phyloP scores from a whole-genome alignment of 2,329 filamentous ascomycete species.

The Sporothrix pallida region DNA sequence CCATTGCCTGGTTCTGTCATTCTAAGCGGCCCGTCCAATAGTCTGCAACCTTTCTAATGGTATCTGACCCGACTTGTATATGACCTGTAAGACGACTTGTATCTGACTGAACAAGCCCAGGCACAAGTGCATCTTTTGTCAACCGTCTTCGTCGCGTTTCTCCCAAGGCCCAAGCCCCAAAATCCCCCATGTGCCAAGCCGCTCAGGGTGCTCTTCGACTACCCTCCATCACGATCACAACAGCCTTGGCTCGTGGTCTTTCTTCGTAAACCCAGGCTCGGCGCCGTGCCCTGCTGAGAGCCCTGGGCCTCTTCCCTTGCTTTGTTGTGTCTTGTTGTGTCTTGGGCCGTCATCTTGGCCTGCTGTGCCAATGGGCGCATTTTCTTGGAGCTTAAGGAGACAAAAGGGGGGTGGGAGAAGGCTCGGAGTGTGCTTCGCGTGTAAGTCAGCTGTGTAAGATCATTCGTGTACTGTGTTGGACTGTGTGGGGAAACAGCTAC shows the following conservation, averaged over 20 bases:
- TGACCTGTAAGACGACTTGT: no score
- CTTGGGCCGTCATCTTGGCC: conserved; percentile 22
- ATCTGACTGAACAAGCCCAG: no score
- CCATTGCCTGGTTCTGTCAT: no score
- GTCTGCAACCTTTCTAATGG: neutral
- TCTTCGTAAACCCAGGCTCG: neutral
- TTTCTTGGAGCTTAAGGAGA: no score
- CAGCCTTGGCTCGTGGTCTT: neutral
- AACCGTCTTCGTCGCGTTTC: neutral
- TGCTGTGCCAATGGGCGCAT: neutral
- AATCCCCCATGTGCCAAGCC: neutral
- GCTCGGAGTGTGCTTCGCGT: neutral
- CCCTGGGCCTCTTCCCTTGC: neutral
- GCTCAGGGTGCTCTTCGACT: neutral
- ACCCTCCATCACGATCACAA: neutral
- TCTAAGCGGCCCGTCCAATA: no score
- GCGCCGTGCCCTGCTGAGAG: neutral
- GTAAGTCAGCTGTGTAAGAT: conserved; percentile 23
- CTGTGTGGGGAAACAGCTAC: conserved; percentile 28
- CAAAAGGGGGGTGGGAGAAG: neutral
- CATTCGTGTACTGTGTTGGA: conserved; percentile 10
- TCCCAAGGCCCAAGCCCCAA: neutral
- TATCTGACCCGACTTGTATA: neutral
- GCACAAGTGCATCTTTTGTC: neutral
- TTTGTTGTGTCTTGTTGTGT: conserved; percentile 20